Conservation (phyloP, 2,329 filamentous ascomycete species). For the Ophiostoma quercus region DNA sequence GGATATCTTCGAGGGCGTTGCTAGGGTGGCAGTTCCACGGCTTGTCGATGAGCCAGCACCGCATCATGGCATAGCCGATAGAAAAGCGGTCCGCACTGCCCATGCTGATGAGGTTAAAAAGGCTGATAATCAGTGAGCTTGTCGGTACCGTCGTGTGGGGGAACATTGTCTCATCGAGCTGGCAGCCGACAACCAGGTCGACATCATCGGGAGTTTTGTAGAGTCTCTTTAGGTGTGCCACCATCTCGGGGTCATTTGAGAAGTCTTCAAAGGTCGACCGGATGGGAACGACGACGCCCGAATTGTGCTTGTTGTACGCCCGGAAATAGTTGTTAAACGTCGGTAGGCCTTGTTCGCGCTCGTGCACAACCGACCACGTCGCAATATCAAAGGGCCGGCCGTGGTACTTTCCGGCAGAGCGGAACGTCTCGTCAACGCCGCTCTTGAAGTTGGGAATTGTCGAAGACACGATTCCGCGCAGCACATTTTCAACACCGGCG, state of each 20-base stretch:
- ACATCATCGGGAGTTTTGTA: conserved; percentile 26
- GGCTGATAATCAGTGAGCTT: conserved; percentile 25
- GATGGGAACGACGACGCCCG: conserved; percentile 20
- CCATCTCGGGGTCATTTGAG: conserved; percentile 21
- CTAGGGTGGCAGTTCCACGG: conserved; percentile 27
- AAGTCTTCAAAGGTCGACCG: conserved; percentile 21
- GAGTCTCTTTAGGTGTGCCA: conserved; percentile 22
- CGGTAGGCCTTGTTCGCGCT: conserved; percentile 26
- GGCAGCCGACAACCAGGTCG: conserved; percentile 27
- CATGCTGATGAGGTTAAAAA: conserved; percentile 28
- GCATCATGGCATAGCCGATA: conserved; percentile 26
- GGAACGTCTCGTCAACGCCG: conserved; percentile 25
- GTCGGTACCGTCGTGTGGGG: conserved; percentile 24
- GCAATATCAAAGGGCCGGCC: conserved; percentile 26
- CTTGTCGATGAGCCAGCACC: conserved; percentile 28
- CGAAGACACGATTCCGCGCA: conserved; percentile 1
- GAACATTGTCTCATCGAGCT: conserved; percentile 27
- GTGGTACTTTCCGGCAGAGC: conserved; percentile 24
- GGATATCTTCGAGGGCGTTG: conserved; percentile 27
- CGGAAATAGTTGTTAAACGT: conserved; percentile 27
- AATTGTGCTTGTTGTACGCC: conserved; percentile 25
- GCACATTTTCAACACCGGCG: conserved; percentile 26
- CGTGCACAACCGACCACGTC: conserved; percentile 26
- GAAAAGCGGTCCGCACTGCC: conserved; percentile 27
- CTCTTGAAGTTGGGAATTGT: conserved; percentile 28